phyloP scores from a whole-genome alignment of 192 early-diverging fungal genomes.

The Linnemannia zychae region DNA sequence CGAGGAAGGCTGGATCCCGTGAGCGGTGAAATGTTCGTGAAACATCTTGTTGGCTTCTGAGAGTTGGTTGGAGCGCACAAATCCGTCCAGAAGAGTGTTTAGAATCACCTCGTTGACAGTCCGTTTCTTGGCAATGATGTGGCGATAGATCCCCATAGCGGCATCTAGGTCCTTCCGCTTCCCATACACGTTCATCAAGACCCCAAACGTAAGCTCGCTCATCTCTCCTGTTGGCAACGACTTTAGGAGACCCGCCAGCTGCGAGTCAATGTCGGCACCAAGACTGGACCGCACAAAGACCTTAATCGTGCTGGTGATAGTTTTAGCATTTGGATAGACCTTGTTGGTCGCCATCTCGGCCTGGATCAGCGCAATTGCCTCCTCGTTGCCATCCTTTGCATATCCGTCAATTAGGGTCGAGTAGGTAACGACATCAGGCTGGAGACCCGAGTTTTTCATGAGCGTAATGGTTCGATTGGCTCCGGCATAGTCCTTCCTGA shows the following conservation, averaged over 20 bases:
- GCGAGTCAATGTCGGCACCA: slow-evolving; percentile 27
- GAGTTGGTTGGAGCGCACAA: slow-evolving; percentile 22
- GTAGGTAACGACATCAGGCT: slow-evolving; percentile 49
- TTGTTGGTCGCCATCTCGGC: slow-evolving; percentile 39
- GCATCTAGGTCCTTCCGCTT: slow-evolving; percentile 42
- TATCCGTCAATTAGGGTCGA: slow-evolving; percentile 51
- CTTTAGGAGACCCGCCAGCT: slow-evolving; percentile 17
- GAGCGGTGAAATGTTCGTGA: slow-evolving; percentile 40
- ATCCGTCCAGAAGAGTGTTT: slow-evolving; percentile 45
- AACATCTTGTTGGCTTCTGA: slow-evolving; percentile 41
- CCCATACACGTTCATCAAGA: slow-evolving; percentile 51
- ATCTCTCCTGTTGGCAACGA: slow-evolving; percentile 44
- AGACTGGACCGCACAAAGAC: slow-evolving; percentile 35
- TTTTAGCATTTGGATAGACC: slow-evolving; percentile 41
- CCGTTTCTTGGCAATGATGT: slow-evolving; percentile 36
- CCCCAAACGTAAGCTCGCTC: slow-evolving; percentile 44
- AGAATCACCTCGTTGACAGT: slow-evolving; percentile 30
- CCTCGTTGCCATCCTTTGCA: slow-evolving; percentile 39
- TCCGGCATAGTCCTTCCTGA: slow-evolving; percentile 22
- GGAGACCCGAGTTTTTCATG: slow-evolving; percentile 20
- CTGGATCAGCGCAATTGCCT: slow-evolving; percentile 43
- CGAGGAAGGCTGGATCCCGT: slow-evolving; percentile 5
- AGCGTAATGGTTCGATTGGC: slow-evolving; percentile 27
- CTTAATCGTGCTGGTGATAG: slow-evolving; percentile 46
- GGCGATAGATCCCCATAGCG: slow-evolving; percentile 35